Conservation (phyloP, 345 rosid species). For the Passiflora organensis region DNA sequence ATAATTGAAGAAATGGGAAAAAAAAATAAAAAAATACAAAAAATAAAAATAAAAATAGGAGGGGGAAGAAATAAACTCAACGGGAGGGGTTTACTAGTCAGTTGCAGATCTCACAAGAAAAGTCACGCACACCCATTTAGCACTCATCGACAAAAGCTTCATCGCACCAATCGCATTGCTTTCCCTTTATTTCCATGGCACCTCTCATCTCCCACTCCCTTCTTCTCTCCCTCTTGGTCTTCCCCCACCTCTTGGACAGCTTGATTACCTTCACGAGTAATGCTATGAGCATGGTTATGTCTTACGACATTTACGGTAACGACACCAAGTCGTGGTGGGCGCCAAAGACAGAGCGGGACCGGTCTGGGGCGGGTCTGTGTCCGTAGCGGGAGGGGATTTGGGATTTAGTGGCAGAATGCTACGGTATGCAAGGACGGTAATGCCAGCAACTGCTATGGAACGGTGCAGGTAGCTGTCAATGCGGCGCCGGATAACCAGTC, state of each 20-base stretch:
- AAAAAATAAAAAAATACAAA: too few relatives aligned
- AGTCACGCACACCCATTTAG: too few relatives aligned
- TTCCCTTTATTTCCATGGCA: slow-evolving; percentile 23
- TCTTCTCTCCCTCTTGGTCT: slow-evolving; percentile 15
- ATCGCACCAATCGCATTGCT: too few relatives aligned
- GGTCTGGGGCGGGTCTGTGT: slow-evolving; percentile 26
- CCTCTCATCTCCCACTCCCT: slow-evolving; percentile 19
- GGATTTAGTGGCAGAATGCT: slow-evolving; percentile 41
- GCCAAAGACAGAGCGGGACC: slow-evolving; percentile 68
- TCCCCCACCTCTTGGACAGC: slow-evolving; percentile 27
- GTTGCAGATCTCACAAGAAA: too few relatives aligned
- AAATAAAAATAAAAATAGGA: too few relatives aligned
- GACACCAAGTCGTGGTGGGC: slow-evolving; percentile 40
- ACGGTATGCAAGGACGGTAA: slow-evolving; percentile 60
- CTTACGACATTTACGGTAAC: slow-evolving; percentile 57
- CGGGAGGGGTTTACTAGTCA: too few relatives aligned
- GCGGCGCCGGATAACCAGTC: slow-evolving; percentile 55
- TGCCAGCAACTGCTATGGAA: slow-evolving; percentile 31
- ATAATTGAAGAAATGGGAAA: too few relatives aligned
- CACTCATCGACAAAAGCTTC: too few relatives aligned
- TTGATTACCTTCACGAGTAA: slow-evolving; percentile 48
- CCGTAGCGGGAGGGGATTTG: slow-evolving; percentile 11
- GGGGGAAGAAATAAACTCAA: too few relatives aligned
- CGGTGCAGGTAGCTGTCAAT: slow-evolving; percentile 78
- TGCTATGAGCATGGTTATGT: slow-evolving; percentile 60